phyloP scores from a whole-genome alignment of 2,329 filamentous ascomycete species.

The Botryosphaeria agaves region DNA sequence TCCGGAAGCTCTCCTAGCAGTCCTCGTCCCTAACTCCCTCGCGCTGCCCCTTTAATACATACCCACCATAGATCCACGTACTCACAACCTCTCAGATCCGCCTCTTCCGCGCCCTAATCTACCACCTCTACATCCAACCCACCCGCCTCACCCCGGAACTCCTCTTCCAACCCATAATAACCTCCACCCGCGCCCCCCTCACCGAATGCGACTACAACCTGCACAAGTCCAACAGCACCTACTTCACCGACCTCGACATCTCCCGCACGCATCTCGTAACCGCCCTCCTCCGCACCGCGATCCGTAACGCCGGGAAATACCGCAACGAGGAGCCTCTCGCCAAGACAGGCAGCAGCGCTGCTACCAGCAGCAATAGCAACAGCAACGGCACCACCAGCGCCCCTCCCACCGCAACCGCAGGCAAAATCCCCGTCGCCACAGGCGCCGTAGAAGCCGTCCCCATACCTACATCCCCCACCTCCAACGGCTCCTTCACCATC shows the following conservation, averaged over 20 bases:
- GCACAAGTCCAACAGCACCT: conserved; percentile 71
- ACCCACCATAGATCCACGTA: conserved; percentile 19
- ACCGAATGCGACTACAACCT: conserved; percentile 77
- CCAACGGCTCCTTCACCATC: conserved; percentile 14
- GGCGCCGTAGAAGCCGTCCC: not conserved
- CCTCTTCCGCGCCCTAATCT: conserved; percentile 26
- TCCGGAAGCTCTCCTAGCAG: no score
- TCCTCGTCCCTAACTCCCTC: not conserved
- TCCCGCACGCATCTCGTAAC: conserved; percentile 66
- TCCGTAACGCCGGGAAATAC: conserved; percentile 16
- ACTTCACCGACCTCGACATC: conserved; percentile 75
- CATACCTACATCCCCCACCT: not conserved
- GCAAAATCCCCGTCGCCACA: conserved; percentile 3
- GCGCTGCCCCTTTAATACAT: conserved; percentile 12
- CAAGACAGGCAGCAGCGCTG: not conserved
- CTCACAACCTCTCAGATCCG: conserved; percentile 21
- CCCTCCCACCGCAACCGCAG: conserved; percentile 2
- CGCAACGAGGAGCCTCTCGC: no score
- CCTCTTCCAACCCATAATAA: conserved; percentile 56
- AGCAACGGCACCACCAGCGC: not conserved
- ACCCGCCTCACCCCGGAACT: conserved; percentile 34
- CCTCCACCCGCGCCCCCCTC: conserved; percentile 46
- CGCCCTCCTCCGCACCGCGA: conserved; percentile 16
- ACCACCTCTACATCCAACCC: conserved; percentile 28
- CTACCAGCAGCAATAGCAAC: not conserved